Conservation (phyloP, 805 yeast species). For the Grigorovia humatica region DNA sequence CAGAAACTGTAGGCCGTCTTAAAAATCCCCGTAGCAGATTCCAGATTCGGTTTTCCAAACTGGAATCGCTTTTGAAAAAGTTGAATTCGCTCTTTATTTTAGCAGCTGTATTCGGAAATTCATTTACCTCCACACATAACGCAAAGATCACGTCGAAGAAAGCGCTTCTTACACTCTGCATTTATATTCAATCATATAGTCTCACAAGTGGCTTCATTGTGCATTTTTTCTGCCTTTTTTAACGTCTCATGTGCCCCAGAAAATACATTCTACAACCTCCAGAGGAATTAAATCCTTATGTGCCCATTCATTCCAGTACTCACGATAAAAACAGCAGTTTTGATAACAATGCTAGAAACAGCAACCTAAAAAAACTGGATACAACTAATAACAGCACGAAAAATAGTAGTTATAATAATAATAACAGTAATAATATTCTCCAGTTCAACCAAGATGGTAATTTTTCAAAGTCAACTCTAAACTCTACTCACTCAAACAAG, state of each 20-base stretch:
- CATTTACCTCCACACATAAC: too few relatives aligned
- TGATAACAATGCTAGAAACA: neutral
- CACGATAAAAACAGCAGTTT: slow-evolving; percentile 1
- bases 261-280: slow-evolving; percentile 26
- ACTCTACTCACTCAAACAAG: neutral
- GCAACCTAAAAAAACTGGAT: too few relatives aligned
- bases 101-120: too few relatives aligned
- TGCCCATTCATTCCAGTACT: slow-evolving; percentile 1
- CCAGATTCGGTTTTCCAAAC: too few relatives aligned
- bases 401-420: neutral
- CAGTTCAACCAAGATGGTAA: neutral
- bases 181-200: neutral
- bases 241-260: slow-evolving; percentile 10
- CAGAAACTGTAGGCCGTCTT: too few relatives aligned
- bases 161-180: neutral
- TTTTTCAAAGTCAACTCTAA: neutral
- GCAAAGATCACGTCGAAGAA: too few relatives aligned
- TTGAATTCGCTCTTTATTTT: too few relatives aligned
- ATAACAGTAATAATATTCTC: neutral
- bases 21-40: too few relatives aligned
- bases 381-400: neutral
- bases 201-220: neutral
- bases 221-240: too few relatives aligned
- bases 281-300: slow-evolving; percentile 26
- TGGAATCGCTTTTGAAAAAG: too few relatives aligned